Evolutionary conservation across 306 rosid genomes (phyloP).

Genomic region (Quillaja saponaria): DNA sequence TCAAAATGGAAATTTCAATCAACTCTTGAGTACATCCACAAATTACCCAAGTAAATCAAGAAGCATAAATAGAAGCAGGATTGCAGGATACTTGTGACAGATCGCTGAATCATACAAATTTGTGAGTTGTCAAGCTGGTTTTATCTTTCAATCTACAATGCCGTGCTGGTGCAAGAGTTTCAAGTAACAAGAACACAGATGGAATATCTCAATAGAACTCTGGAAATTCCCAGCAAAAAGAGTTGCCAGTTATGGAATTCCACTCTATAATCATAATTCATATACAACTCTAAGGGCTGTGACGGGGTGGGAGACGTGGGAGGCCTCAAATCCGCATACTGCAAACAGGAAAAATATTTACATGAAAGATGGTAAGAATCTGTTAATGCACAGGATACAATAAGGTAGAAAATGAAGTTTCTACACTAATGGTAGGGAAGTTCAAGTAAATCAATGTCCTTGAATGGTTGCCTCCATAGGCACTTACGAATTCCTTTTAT

Average conservation of each 20-base stretch:
- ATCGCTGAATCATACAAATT: slow-evolving; percentile 25
- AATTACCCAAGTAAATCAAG: slow-evolving; percentile 24
- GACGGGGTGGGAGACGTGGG: slow-evolving; percentile 94
- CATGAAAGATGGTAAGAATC: slow-evolving; percentile 10
- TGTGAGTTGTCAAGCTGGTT: slow-evolving; percentile 13
- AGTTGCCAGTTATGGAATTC: slow-evolving; percentile 32
- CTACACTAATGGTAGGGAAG: not conserved
- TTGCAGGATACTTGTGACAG: slow-evolving; percentile 21
- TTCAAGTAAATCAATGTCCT: not conserved
- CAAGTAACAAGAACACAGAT: slow-evolving; percentile 26
- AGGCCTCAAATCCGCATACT: slow-evolving; percentile 99
- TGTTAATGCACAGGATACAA: not conserved
- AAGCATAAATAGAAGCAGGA: slow-evolving; percentile 27
- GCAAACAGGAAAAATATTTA: slow-evolving; percentile 25
- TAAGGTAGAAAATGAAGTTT: slow-evolving; percentile 15
- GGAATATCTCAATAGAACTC: slow-evolving; percentile 23
- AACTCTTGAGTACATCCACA: slow-evolving; percentile 37
- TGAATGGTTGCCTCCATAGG: not conserved
- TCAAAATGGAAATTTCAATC: slow-evolving; percentile 28
- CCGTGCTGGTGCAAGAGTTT: slow-evolving; percentile 25
- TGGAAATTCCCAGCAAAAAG: slow-evolving; percentile 13
- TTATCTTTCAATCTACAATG: slow-evolving; percentile 28
- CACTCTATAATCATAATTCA: slow-evolving; percentile 23
- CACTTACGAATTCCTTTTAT: slow-evolving; percentile 9
- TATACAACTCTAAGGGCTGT: slow-evolving; percentile 63